Evolutionary conservation across 345 rosid genomes (phyloP).

Genomic region (Lagerstroemia speciosa): DNA sequence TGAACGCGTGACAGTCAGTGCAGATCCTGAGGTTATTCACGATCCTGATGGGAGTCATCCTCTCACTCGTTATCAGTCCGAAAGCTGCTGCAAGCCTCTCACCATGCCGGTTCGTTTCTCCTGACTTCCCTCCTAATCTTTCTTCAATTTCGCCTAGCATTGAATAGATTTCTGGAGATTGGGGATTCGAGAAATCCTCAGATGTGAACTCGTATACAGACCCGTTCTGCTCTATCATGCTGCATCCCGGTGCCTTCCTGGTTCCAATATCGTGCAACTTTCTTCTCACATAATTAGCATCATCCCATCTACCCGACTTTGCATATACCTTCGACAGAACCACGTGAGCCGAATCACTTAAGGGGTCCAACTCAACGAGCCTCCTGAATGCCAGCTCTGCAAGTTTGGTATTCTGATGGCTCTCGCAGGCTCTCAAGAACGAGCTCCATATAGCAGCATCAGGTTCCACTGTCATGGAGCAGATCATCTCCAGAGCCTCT

Average conservation of each 20-base stretch:
- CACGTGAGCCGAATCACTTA: slow-evolving; percentile 13
- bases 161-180: slow-evolving; percentile 5
- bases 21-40: slow-evolving; percentile 20
- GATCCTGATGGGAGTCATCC: slow-evolving; percentile 11
- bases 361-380: slow-evolving; percentile 14
- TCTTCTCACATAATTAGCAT: slow-evolving; percentile 9
- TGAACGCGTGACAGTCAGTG: slow-evolving; percentile 15
- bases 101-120: slow-evolving; percentile 12
- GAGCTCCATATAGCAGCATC: slow-evolving; percentile 5
- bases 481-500: slow-evolving; percentile 1
- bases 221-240: slow-evolving; percentile 16
- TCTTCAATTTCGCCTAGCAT: slow-evolving; percentile 11
- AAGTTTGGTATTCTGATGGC: slow-evolving; percentile 1
- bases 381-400: slow-evolving; percentile 18
- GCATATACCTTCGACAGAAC: slow-evolving; percentile 17
- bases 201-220: slow-evolving; percentile 14
- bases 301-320: slow-evolving; percentile 18
- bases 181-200: slow-evolving; percentile 8
- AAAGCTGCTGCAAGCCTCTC: slow-evolving; percentile 24
- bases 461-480: slow-evolving; percentile 14
- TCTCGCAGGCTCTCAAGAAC: slow-evolving; percentile 9
- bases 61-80: slow-evolving; percentile 15
- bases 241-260: slow-evolving; percentile 14
- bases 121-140: slow-evolving; percentile 2
- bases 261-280: slow-evolving; percentile 14